Evolutionary conservation across 306 rosid genomes (phyloP).

Genomic region (Cicer judaicum): DNA sequence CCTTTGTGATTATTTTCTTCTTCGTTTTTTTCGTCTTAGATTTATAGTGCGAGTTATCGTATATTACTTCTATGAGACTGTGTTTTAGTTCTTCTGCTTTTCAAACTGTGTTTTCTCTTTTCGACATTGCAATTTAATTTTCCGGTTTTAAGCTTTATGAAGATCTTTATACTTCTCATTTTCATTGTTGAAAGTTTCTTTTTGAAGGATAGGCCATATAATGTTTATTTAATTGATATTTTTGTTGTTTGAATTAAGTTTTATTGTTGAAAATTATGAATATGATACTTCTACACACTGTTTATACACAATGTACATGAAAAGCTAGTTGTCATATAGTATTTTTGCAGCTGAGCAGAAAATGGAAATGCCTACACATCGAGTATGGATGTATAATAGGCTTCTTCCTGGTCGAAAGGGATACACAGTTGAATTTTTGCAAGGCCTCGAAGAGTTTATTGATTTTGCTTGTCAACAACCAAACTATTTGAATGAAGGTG

Average conservation of each 20-base stretch:
- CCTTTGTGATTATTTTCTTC: no score
- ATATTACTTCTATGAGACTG: no score
- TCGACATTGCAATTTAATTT: no score
- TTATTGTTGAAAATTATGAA: background rate
- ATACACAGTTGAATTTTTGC: constrained; percentile 3
- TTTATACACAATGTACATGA: background rate
- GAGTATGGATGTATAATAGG: constrained; percentile 34
- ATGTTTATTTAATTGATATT: background rate
- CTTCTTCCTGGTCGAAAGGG: constrained; percentile 22
- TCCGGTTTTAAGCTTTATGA: no score
- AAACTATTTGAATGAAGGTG: constrained; percentile 3
- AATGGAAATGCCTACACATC: constrained; percentile 36
- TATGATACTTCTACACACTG: background rate
- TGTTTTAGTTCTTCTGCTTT: no score
- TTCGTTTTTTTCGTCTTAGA: no score
- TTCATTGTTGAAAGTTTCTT: background rate
- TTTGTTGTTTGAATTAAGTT: background rate
- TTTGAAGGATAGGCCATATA: background rate
- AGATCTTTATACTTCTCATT: no score
- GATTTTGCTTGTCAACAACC: constrained; percentile 31
- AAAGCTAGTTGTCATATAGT: background rate
- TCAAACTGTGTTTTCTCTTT: no score
- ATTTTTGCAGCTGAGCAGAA: constrained; percentile 10
- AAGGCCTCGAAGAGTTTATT: constrained; percentile 32
- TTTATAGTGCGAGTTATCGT: no score